Conservation (phyloP, 345 rosid genomes). For the Brassica cretica region DNA sequence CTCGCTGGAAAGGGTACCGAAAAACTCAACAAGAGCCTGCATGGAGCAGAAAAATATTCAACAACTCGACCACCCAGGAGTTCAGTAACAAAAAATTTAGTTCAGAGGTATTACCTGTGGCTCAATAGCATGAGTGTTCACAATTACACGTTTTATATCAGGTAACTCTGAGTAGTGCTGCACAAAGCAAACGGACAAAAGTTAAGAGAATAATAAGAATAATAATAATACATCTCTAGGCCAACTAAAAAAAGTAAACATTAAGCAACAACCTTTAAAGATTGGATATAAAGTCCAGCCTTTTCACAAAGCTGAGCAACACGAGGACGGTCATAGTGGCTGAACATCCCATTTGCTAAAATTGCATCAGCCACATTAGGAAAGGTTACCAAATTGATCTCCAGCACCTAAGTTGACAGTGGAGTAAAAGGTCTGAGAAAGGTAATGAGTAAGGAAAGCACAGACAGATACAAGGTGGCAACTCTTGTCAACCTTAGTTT, state of each 20-base stretch:
- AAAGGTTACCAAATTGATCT: slow-evolving; percentile 96
- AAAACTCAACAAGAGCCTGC: slow-evolving; percentile 97
- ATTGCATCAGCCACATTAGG: slow-evolving; percentile 99
- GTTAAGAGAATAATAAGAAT: slow-evolving; percentile 10
- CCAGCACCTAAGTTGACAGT: slow-evolving; percentile 70
- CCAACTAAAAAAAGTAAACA: slow-evolving; percentile 14
- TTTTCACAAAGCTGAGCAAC: slow-evolving; percentile 99
- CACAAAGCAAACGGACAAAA: slow-evolving; percentile 39
- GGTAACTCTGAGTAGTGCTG: slow-evolving; percentile 98
- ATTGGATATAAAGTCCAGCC: slow-evolving; percentile 91
- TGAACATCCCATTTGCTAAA: slow-evolving; percentile 99
- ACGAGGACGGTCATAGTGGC: slow-evolving; percentile 98
- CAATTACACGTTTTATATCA: slow-evolving; percentile 98
- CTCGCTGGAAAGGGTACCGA: slow-evolving; percentile 96
- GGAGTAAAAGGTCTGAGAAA: slow-evolving; percentile 30
- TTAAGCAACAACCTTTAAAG: slow-evolving; percentile 67
- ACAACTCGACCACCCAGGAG: slow-evolving; percentile 19
- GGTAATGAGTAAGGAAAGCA: not conserved
- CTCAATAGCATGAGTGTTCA: slow-evolving; percentile 99
- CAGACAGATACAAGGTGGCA: slow-evolving; percentile 20
- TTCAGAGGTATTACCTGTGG: slow-evolving; percentile 72
- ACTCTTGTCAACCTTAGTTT: slow-evolving; percentile 71
- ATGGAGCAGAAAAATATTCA: slow-evolving; percentile 22
- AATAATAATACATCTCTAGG: too few species aligned
- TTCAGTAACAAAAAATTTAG: slow-evolving; percentile 18